Evolutionary conservation across 73 alveolate genomes (phyloP).

Genomic region (Paramecium octaurelia): DNA sequence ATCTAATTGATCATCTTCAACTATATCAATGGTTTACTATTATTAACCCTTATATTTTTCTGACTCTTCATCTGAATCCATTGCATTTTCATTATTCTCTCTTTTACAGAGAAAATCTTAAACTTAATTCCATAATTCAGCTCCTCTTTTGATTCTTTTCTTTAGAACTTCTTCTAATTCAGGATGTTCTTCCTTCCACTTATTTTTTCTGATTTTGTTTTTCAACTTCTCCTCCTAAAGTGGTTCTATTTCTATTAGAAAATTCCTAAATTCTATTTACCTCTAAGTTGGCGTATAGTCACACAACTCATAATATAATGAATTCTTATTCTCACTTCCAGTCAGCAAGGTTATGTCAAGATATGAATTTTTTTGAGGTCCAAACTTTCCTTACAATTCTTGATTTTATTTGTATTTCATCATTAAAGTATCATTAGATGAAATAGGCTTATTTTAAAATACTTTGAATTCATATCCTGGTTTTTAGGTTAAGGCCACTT

Average conservation of each 20-base stretch:
- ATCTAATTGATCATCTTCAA: neutral
- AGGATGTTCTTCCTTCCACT: conserved; percentile 48
- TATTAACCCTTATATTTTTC: neutral
- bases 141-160: conserved; percentile 28
- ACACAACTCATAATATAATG: neutral
- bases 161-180: neutral
- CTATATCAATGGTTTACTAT: neutral
- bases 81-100: neutral
- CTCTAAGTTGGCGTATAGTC: conserved; percentile 3
- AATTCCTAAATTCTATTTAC: neutral
- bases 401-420: neutral
- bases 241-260: neutral
- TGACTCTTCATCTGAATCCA: neutral
- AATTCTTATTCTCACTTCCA: neutral
- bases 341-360: neutral
- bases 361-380: conserved; percentile 13
- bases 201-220: conserved; percentile 24
- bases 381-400: neutral
- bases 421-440: neutral
- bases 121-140: conserved; percentile 37
- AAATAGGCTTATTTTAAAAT: neutral
- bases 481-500: neutral
- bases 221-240: neutral
- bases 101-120: conserved; percentile 15
- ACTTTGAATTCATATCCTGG: conserved; percentile 25